phyloP scores from a whole-genome alignment of 805 yeast species.

The Komagataella pastoris region DNA sequence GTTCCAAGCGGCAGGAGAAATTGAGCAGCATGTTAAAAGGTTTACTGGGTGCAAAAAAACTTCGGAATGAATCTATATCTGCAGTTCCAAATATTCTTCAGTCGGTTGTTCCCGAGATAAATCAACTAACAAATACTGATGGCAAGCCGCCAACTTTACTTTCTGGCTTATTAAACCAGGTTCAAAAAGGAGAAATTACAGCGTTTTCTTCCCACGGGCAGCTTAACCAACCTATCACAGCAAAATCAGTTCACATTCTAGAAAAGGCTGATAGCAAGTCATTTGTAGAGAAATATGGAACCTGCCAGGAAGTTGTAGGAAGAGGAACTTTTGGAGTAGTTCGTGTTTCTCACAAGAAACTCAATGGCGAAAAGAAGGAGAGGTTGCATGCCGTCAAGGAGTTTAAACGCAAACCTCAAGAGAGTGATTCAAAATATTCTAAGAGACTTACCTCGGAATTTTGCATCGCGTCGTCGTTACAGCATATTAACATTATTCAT shows the following conservation, averaged over 20 bases:
- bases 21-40: slow-evolving; percentile 63
- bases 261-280: slow-evolving; percentile 27
- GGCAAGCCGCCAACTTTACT: slow-evolving; percentile 54
- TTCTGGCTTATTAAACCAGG: slow-evolving; percentile 53
- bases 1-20: slow-evolving; percentile 70
- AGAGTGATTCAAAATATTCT: slow-evolving; percentile 53
- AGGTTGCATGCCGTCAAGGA: slow-evolving; percentile 77
- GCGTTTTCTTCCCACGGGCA: slow-evolving; percentile 10
- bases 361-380: slow-evolving; percentile 23
- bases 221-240: slow-evolving; percentile 11
- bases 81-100: slow-evolving; percentile 59
- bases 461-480: slow-evolving; percentile 66
- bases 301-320: slow-evolving; percentile 91
- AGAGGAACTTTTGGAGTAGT: slow-evolving; percentile 93
- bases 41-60: slow-evolving; percentile 58
- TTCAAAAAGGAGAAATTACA: slow-evolving; percentile 21
- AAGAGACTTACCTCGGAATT: slow-evolving; percentile 71
- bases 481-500: slow-evolving; percentile 65
- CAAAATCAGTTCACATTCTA: slow-evolving; percentile 3
- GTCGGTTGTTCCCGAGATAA: slow-evolving; percentile 9
- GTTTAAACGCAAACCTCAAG: slow-evolving; percentile 50
- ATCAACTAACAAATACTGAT: neutral
- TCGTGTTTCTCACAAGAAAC: slow-evolving; percentile 67
- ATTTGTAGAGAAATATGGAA: slow-evolving; percentile 81
- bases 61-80: slow-evolving; percentile 56